phyloP scores from a whole-genome alignment of 176 grass and related monocot genomes.

The Metroxylon sagu region DNA sequence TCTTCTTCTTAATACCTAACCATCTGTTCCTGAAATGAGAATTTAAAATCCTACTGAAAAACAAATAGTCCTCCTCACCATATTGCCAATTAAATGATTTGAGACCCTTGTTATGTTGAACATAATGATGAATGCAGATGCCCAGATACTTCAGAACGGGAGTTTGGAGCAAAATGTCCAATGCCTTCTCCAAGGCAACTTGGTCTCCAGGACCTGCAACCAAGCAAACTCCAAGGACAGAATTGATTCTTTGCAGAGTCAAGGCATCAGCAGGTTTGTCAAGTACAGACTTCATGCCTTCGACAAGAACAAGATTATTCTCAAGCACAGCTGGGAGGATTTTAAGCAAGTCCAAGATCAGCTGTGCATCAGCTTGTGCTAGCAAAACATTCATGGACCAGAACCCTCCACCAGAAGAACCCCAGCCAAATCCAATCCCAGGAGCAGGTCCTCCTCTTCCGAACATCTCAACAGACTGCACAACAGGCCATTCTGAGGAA shows the following conservation, averaged over 20 bases:
- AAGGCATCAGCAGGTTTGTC: conserved; percentile 15
- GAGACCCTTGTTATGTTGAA: conserved; percentile 25
- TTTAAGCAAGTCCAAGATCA: conserved; percentile 61
- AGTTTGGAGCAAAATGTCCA: conserved; percentile 53
- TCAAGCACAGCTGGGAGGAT: conserved; percentile 27
- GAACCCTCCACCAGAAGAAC: conserved; percentile 59
- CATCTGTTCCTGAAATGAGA: conserved; percentile 84
- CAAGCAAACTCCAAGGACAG: conserved; percentile 50
- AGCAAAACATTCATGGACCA: conserved; percentile 73
- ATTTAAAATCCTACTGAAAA: conserved; percentile 57
- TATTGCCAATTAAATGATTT: conserved; percentile 53
- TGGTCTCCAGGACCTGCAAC: conserved; percentile 61
- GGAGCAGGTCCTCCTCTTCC: conserved; percentile 88
- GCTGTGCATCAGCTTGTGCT: conserved; percentile 54
- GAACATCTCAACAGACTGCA: conserved; percentile 69
- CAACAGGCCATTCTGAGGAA: conserved; percentile 39
- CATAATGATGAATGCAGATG: conserved; percentile 44
- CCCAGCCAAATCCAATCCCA: conserved; percentile 96
- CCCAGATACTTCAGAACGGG: conserved; percentile 61
- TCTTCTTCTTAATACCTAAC: conserved; percentile 60
- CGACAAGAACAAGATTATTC: conserved; percentile 1
- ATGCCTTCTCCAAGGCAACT: conserved; percentile 49
- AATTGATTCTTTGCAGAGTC: conserved; percentile 53
- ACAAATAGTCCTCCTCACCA: conserved; percentile 62
- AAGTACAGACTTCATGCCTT: conserved; percentile 19